Evolutionary conservation across 208 protist species (phyloP), one percentile per base, ranked within the genome.

Genomic region (Zelonia costaricensis): DNA sequence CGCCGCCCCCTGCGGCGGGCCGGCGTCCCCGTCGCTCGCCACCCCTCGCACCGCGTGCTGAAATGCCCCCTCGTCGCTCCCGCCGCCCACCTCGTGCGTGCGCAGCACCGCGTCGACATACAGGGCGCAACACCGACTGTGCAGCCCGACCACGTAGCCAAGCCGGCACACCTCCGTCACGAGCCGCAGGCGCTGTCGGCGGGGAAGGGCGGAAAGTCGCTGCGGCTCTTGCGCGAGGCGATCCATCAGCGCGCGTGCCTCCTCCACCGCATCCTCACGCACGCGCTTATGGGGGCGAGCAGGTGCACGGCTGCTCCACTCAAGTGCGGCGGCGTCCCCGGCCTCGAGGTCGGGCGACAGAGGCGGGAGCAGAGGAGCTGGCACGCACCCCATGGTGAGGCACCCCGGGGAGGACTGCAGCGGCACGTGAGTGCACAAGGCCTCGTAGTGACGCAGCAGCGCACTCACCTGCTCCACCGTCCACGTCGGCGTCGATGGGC

Each of bases 61-160:
- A 6, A n/a, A 23, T 15, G 42, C 13, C 8, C 42, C 16, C 5
- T 23, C 42, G 13, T 23, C n/a, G n/a, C n/a, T n/a, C n/a, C n/a
- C n/a, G n/a, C n/a, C 38, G 15, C 39, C 20, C 35, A 31, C 39
- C 15, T 27, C 27, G 9, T 22, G 28, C 0, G 33, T 15, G 23
- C 57, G 42, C 16, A 72, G 58, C 39, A 72, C 16, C 13, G 42
- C 23, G 43, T 72, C 57, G 2, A 56, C 57, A 45, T 61, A 72
- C 18, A 72, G n/a, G 28, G 66, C 57, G 33, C 57, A 59, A 30
- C 66, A 65, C 16, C 66, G 66, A 22, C 58, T 55, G 53, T 72
- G 46, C 12, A 72, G 47, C 3, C 66, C 66, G 4, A 72, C 49
- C 7, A 48, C 57, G n/a, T 65, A 65, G 10, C 66, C 66, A 33